Base-by-base conservation (phyloP, 805 yeast genomes). In the Candida railenensis region DNA sequence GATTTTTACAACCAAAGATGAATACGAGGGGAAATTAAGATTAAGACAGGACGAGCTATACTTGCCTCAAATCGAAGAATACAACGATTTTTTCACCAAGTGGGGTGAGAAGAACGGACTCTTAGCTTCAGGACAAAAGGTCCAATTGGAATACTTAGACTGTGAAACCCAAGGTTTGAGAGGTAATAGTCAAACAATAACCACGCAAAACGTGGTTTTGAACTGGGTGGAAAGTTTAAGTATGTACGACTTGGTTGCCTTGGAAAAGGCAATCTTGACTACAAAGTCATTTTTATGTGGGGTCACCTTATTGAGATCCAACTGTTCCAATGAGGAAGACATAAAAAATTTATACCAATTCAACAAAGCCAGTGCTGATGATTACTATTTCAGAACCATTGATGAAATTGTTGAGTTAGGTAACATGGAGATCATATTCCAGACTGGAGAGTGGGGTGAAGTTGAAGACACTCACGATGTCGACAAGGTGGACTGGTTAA, bases 381-480 rank as follows among this genome's bases (percentile, higher is more conserved):
- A 59, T 54, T 58, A 59, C 52, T 69, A 55, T 67, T 64, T 69
- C 44, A 65, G 77, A 44, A 53, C 81, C 2, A 67, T 87, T 15
- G 90, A 85, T 45, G 87, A 89, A 50, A 76, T 92, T 34, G 85
- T 91, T 1, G 81, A 81, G 56, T 78, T 86, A 48, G 90, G 90
- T 8, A 83, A 86, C 47, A 72, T 94, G 56, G 99, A 94, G 61
- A 83, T 84, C 12, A 82, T 85, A 30, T 80, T 80, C 66, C 99
- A 94, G 67, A 87, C 96, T 32, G 82, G 81, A 19, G 78, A 83
- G 59, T 94, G 99, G 99, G 99, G 99, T 28, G 97, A 92, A 66
- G 98, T 92, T 20, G 98, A 94, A 68, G 99, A 94, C 60, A 89
- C 98, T 2, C 99, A 94, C 62, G 99, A 94, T 63, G 97, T 94